phyloP scores from a whole-genome alignment of 2,329 filamentous ascomycete genomes.

The Venturia pyrina region DNA sequence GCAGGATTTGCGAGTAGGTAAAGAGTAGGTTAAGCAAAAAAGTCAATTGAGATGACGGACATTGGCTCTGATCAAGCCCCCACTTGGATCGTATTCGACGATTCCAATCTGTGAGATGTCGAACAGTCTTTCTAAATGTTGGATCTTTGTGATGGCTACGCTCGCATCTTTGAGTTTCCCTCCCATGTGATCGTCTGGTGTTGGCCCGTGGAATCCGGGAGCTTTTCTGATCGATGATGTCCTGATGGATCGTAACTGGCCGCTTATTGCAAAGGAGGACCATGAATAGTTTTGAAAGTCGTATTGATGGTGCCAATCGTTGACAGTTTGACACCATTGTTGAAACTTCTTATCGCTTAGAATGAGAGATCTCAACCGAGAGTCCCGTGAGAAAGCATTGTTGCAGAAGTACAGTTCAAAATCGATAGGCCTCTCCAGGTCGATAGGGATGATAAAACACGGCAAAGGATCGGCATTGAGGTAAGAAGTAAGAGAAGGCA shows the following conservation, averaged over 20 bases:
- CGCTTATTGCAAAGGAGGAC: slow-evolving; percentile 12
- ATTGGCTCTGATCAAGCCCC: slow-evolving; percentile 22
- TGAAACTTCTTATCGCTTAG: slow-evolving; percentile 17
- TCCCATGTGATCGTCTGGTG: slow-evolving; percentile 15
- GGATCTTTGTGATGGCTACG: slow-evolving; percentile 22
- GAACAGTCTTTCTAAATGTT: neutral
- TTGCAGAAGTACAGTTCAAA: slow-evolving; percentile 20
- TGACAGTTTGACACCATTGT: slow-evolving; percentile 20
- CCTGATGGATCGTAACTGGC: no score
- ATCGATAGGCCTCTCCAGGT: slow-evolving; percentile 6
- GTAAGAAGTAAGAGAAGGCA: neutral
- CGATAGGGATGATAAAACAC: slow-evolving; percentile 19
- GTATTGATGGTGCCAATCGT: slow-evolving; percentile 13
- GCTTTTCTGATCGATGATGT: no score
- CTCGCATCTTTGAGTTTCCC: slow-evolving; percentile 26
- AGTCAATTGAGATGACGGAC: slow-evolving; percentile 13
- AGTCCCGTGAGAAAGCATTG: slow-evolving; percentile 16
- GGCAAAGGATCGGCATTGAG: slow-evolving; percentile 20
- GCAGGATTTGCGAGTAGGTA: no score
- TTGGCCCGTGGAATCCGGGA: neutral
- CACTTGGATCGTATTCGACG: slow-evolving; percentile 21
- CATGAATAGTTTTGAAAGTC: slow-evolving; percentile 17
- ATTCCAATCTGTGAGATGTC: slow-evolving; percentile 12
- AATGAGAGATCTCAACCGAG: slow-evolving; percentile 13
- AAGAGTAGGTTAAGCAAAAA: no score